Evolutionary conservation across 2,329 filamentous ascomycete species (phyloP).

Genomic region (Ascochyta pisi): DNA sequence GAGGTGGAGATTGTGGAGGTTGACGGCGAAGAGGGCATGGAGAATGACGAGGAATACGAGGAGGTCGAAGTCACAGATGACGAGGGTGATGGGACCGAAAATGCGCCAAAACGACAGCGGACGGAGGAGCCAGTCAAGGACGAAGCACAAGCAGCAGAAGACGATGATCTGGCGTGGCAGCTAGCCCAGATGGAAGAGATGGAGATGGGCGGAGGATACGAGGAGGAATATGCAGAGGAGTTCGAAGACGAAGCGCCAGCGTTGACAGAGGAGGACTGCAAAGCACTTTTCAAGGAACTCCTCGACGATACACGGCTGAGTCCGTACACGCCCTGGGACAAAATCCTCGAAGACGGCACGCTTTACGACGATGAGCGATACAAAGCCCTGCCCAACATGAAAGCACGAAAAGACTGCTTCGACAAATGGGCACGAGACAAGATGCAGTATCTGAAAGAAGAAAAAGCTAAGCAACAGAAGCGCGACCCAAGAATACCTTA

Average conservation of each 20-base stretch:
- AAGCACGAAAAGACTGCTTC: slow-evolving; percentile 80
- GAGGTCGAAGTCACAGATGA: slow-evolving; percentile 75
- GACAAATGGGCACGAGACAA: slow-evolving; percentile 81
- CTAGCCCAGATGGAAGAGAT: slow-evolving; percentile 86
- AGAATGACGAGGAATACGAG: slow-evolving; percentile 76
- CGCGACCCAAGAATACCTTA: slow-evolving; percentile 85
- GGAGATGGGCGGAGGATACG: slow-evolving; percentile 75
- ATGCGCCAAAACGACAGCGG: slow-evolving; percentile 58
- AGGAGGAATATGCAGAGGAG: slow-evolving; percentile 65
- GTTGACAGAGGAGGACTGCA: slow-evolving; percentile 77
- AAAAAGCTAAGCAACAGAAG: slow-evolving; percentile 77
- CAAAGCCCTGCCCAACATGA: slow-evolving; percentile 81
- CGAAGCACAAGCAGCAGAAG: slow-evolving; percentile 77
- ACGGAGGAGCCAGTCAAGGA: slow-evolving; percentile 54
- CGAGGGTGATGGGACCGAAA: slow-evolving; percentile 55
- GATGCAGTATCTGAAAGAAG: slow-evolving; percentile 74
- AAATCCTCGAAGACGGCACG: slow-evolving; percentile 79
- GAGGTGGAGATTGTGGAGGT: slow-evolving; percentile 44
- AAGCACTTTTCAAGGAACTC: slow-evolving; percentile 81
- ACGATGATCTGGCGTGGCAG: slow-evolving; percentile 94
- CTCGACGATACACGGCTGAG: slow-evolving; percentile 82
- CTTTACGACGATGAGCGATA: slow-evolving; percentile 89
- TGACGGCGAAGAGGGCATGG: slow-evolving; percentile 50
- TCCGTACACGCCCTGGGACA: slow-evolving; percentile 92
- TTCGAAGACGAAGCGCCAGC: slow-evolving; percentile 74